Base-by-base conservation (phyloP, 2,329 filamentous ascomycete species). In the Didymosphaeria variabile region DNA sequence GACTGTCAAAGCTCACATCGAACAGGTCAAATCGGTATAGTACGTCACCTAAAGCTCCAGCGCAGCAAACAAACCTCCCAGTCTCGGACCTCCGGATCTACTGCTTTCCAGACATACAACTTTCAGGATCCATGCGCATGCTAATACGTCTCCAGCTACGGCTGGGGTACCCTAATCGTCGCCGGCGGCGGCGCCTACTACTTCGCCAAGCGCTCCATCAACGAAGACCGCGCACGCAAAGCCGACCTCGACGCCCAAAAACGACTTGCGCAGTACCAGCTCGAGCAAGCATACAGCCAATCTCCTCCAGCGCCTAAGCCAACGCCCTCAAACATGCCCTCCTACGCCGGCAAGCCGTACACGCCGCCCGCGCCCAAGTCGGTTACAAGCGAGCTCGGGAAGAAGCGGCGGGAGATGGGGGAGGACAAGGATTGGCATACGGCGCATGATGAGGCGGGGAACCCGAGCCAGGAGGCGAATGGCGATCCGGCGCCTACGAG, bases 151-250 rank as follows among this genome's bases (percentile, higher is more conserved):
- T 21, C 60, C 61, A 97, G 93, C 91, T 83, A 94, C 74, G 95
- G 95, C 75, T 97, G 93, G 95, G 94, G 92, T 70, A 87, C 93
- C 53, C 87, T 98, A 57, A 95, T 94, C 76, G 85, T 71, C 55
- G 93, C 94, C 68, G 95, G 94, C 75, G 95, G 88, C 67, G 92
- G 90, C 65, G 93, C 94, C 73, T 99, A 98, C 85, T 93, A 92
- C 83, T 97, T 97, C 78, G 95, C 95, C 66, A 99, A 99, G 85
- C 87, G 88, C 75, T 90, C 90, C 79, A 97, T 99, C 86, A 97
- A 97, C 77, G 91, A 91, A 69, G 93, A 97, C 80, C 91, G 94
- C 66, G 88, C 91, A 63, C 86, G 87, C 69, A 89, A 90, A 81
- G 90, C 77, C 86, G 81, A 86, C 85, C 70, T 71, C 58, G 77